Evolutionary conservation across 495 filamentous ascomycete species (phyloP), one percentile per base, ranked within the genome.

Genomic region (Massariosphaeria phaeospora): DNA sequence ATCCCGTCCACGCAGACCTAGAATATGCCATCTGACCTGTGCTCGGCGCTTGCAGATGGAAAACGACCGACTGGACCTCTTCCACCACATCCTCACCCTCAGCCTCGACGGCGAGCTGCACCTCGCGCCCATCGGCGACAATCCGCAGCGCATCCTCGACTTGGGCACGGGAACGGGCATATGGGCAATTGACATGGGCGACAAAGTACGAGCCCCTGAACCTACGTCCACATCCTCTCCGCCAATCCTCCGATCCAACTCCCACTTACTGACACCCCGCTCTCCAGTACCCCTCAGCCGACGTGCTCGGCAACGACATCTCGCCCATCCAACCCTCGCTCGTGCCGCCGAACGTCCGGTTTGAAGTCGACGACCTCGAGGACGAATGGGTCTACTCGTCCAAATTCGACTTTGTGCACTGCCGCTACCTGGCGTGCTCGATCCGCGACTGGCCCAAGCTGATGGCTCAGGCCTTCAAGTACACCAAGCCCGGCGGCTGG

Each of bases 391-490:
- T 77, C 72, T 59, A 47, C 66, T 0, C 57, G 68, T 13, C 63
- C 15, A 58, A 59, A 30, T 81, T 80, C 55, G 80, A 82, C 66
- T 76, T 74, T 49, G 70, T 83, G 40, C 78, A 84, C 62, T 59
- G 73, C 7, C 77, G 80, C 4, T 77, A 73, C 52, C 61, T 84
- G 17, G 68, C 72, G 39, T 77, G 78, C 21, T 69, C 69, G 7
- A 67, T 82, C n/a, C 23, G 53, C 8, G 72, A 81, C 57, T 83
- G 55, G 59, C 55, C 59, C 3, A 55, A 53, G 12, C 45, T 72
- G 39, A 65, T 70, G 26, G 18, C 52, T 13, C 66, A 70, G 61
- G 58, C 55, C 45, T 69, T 31, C 41, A 64, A 69, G 69, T 66
- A 57, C 34, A 55, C 68, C 15, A 65, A 64, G 36, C 79, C 79